A percentile compares a stretch with the other conserved stretches of the same genome.
Conservation (phyloP, 306 rosid species). For the Medicago arabica region DNA sequence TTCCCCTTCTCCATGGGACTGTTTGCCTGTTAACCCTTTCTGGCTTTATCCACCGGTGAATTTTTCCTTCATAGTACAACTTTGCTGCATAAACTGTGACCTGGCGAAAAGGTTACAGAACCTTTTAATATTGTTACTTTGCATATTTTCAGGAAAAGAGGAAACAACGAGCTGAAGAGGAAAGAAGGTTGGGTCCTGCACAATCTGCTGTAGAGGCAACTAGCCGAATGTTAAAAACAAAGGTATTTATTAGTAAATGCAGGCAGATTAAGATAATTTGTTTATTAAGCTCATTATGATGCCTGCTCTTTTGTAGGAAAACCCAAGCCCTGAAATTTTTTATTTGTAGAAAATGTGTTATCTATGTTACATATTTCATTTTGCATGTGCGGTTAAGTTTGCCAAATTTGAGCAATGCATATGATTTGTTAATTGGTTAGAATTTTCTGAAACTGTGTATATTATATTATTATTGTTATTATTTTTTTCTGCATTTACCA, state of each 20-base stretch:
- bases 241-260: constrained; percentile 48
- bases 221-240: constrained; percentile 62
- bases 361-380: not conserved
- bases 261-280: not conserved
- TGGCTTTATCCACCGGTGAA: not conserved
- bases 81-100: not conserved
- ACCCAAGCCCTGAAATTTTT: not conserved
- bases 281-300: constrained; percentile 1
- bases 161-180: constrained; percentile 56
- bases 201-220: constrained; percentile 78
- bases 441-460: constrained; percentile 9
- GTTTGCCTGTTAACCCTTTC: not conserved
- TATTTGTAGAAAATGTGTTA: not conserved
- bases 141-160: constrained; percentile 54
- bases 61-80: not conserved
- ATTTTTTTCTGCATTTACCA: constrained; percentile 36
- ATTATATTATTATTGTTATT: constrained; percentile 3
- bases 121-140: constrained; percentile 15
- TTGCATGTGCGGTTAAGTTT: not conserved
- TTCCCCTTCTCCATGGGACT: not conserved
- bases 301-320: not conserved
- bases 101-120: not conserved
- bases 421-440: constrained; percentile 19
- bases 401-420: constrained; percentile 11
- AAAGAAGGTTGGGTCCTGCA: constrained; percentile 59